Conservation (phyloP, 208 protist species). For the Crithidia mellificae region DNA sequence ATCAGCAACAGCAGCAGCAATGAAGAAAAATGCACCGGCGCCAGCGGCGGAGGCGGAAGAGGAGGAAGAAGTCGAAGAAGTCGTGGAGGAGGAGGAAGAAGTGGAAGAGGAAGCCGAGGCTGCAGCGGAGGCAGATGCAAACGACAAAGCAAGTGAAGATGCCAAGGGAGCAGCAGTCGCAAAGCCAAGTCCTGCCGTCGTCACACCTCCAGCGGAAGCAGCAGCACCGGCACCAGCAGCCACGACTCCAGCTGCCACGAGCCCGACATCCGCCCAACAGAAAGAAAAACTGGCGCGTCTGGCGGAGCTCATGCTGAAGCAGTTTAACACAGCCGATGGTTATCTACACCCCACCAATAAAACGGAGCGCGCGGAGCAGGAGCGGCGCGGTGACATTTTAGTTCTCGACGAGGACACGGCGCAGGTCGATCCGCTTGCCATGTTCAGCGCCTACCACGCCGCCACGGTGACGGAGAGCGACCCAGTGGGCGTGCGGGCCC, state of each 20-base stretch:
- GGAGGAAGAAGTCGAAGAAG: slow-evolving; percentile 31
- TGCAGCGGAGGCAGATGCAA: background rate
- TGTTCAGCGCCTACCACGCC: slow-evolving; percentile 74
- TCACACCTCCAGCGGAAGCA: slow-evolving; percentile 10
- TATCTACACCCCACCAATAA: slow-evolving; percentile 63
- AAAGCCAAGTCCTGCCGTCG: background rate
- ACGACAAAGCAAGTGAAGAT: background rate
- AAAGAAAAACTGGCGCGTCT: slow-evolving; percentile 51
- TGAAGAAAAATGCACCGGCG: background rate
- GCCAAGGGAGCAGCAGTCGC: background rate
- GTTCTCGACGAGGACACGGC: slow-evolving; percentile 68
- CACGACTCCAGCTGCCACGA: background rate
- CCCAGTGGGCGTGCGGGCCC: slow-evolving; percentile 55
- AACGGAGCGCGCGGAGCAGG: slow-evolving; percentile 51
- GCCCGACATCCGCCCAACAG: no score
- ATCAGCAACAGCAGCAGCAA: slow-evolving; percentile 11
- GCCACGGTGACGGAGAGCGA: slow-evolving; percentile 42
- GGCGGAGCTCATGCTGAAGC: slow-evolving; percentile 75
- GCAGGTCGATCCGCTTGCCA: slow-evolving; percentile 73
- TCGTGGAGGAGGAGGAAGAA: slow-evolving; percentile 43
- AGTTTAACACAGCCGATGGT: slow-evolving; percentile 85
- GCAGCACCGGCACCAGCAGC: slow-evolving; percentile 9
- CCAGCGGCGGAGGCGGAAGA: slow-evolving; percentile 2
- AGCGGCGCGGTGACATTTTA: slow-evolving; percentile 65
- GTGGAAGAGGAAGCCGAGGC: slow-evolving; percentile 25